Evolutionary conservation across 1,284 basidiomycete genomes (phyloP).

Genomic region (Trichosporon coremiiforme): DNA sequence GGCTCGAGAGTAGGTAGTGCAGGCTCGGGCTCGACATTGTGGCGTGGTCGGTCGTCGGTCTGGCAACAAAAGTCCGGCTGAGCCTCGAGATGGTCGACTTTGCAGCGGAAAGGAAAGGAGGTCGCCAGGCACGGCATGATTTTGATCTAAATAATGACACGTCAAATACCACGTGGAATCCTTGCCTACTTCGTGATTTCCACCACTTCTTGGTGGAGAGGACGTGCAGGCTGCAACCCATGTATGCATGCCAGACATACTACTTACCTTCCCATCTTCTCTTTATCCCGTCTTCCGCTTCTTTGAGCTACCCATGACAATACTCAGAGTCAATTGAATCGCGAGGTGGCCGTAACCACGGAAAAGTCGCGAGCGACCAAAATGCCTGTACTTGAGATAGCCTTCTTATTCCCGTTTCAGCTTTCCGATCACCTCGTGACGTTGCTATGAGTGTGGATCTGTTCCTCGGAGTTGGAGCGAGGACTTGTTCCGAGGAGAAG

Average conservation of each 20-base stretch:
- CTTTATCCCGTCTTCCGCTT: background rate
- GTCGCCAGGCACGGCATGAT: background rate
- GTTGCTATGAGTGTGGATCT: no score
- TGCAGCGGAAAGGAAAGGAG: constrained; percentile 11
- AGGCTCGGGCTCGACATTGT: constrained; percentile 33
- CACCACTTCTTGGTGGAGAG: no score
- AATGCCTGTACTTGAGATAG: background rate
- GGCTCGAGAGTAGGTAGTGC: constrained; percentile 39
- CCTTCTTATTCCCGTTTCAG: background rate
- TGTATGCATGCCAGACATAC: background rate
- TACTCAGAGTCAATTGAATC: background rate
- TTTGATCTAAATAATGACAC: background rate
- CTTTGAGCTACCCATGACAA: background rate
- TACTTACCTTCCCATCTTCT: background rate
- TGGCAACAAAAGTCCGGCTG: constrained; percentile 6
- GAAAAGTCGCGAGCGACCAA: background rate
- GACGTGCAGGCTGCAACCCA: background rate
- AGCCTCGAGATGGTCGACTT: background rate
- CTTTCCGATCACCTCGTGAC: background rate
- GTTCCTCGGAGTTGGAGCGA: background rate
- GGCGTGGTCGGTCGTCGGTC: constrained; percentile 3
- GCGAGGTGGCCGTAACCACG: background rate
- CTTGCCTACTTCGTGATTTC: background rate
- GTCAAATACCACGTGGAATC: background rate
- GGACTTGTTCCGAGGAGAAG: background rate